Percentiles rank a stretch among this genome's conserved stretches.
phyloP scores from a whole-genome alignment of 2,329 filamentous ascomycete species.

The Trichophyton verrucosum region DNA sequence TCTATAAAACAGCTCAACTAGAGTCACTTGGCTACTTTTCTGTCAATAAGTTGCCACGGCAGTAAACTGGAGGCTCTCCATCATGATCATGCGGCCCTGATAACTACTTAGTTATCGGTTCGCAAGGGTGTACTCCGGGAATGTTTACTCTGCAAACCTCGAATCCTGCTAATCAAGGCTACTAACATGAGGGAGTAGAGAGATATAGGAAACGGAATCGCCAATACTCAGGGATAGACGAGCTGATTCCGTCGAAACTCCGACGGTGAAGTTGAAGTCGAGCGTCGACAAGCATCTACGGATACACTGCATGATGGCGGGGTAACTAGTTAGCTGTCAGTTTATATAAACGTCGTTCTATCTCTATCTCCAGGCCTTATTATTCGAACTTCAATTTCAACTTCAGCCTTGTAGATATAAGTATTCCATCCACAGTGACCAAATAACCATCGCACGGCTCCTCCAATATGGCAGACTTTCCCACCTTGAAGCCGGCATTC shows the following conservation, averaged over 20 bases:
- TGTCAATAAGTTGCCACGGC: too few relatives aligned
- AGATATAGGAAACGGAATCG: not conserved
- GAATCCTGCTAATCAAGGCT: too few relatives aligned
- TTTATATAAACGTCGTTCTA: not conserved
- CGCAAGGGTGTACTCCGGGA: too few relatives aligned
- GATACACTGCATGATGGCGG: not conserved
- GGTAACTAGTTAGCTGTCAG: not conserved
- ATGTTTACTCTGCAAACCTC: too few relatives aligned
- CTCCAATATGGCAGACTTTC: conserved; percentile 26
- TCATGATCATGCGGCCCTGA: too few relatives aligned
- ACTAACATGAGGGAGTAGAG: too few relatives aligned
- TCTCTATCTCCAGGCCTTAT: not conserved
- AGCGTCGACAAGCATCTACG: not conserved
- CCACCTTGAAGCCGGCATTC: conserved; percentile 30
- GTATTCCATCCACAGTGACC: not conserved
- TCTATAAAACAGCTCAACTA: too few relatives aligned
- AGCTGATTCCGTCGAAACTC: not conserved
- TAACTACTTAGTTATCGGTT: too few relatives aligned
- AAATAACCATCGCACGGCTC: not conserved
- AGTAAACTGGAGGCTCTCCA: too few relatives aligned
- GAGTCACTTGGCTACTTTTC: too few relatives aligned
- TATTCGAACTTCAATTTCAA: not conserved
- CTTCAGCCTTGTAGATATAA: not conserved
- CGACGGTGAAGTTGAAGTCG: not conserved
- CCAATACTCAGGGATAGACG: not conserved